Evolutionary conservation across 176 grass and related monocot species (phyloP).

Genomic region (Aegilops longissima): DNA sequence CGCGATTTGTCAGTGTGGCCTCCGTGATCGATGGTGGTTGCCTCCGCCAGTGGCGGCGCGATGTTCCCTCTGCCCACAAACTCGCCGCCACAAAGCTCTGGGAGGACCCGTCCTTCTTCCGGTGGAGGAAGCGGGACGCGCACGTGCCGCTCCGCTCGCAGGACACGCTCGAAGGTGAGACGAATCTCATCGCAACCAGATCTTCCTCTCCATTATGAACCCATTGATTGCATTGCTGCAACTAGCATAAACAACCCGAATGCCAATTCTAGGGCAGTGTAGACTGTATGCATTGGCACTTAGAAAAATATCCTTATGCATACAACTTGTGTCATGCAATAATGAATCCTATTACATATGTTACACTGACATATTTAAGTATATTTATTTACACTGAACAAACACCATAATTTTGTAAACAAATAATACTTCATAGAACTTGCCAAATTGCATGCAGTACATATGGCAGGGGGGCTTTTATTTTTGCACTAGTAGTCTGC

Average conservation of each 20-base stretch:
- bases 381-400: too few relatives aligned
- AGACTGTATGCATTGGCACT: too few relatives aligned
- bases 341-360: too few relatives aligned
- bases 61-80: conserved; percentile 31
- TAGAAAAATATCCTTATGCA: too few relatives aligned
- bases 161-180: conserved; percentile 75
- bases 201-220: not conserved
- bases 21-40: conserved; percentile 37
- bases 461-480: too few relatives aligned
- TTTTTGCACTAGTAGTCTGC: too few relatives aligned
- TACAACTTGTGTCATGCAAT: too few relatives aligned
- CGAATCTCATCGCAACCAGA: not conserved
- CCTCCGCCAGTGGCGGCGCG: conserved; percentile 32
- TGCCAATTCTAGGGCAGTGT: not conserved
- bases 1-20: too few relatives aligned
- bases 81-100: conserved; percentile 47
- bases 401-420: too few relatives aligned
- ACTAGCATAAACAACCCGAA: not conserved
- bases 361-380: too few relatives aligned
- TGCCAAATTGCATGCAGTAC: too few relatives aligned
- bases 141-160: conserved; percentile 81
- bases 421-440: too few relatives aligned
- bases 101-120: conserved; percentile 93
- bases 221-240: not conserved
- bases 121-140: conserved; percentile 85